These are phyloP conservation scores for Hordeum marinum DNA, from an alignment of 176 grass and related monocot species.

Conservation along the genomic window DNA sequence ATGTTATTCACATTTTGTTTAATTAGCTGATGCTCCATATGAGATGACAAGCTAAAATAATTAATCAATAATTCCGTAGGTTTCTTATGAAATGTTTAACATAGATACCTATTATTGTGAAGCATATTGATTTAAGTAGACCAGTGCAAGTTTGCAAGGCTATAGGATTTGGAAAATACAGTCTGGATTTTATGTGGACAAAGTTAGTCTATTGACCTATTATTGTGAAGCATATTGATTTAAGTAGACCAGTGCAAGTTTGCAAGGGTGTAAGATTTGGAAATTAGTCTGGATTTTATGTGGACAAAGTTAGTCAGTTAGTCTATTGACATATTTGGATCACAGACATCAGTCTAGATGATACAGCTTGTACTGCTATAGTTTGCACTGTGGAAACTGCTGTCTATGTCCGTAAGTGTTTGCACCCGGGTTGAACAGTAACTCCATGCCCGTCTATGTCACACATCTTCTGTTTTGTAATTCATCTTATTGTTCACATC, in stretches of 20 bases:
- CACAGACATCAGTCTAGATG: background rate
- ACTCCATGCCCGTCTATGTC: background rate
- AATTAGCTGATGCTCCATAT: slow-evolving; percentile 18
- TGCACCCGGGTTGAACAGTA: too few species aligned
- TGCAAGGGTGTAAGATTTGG: slow-evolving; percentile 7
- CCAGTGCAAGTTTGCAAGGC: background rate
- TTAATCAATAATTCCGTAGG: background rate
- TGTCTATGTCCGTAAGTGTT: background rate
- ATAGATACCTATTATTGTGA: background rate
- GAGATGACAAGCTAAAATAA: slow-evolving; percentile 10
- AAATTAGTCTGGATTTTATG: background rate
- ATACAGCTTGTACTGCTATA: background rate
- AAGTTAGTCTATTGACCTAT: background rate
- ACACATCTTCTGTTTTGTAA: background rate
- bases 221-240: slow-evolving; percentile 7
- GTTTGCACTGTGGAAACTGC: background rate
- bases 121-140: slow-evolving; percentile 20
- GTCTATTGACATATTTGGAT: background rate
- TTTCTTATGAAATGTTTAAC: background rate
- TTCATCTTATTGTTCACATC: background rate
- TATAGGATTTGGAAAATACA: background rate
- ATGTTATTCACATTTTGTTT: background rate
- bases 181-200: background rate
- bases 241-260: background rate
- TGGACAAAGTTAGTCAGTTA: background rate